A percentile compares a stretch with the other conserved stretches of the same genome.
Evolutionary conservation across 306 rosid genomes (phyloP).

Genomic region (Medicago arabica): DNA sequence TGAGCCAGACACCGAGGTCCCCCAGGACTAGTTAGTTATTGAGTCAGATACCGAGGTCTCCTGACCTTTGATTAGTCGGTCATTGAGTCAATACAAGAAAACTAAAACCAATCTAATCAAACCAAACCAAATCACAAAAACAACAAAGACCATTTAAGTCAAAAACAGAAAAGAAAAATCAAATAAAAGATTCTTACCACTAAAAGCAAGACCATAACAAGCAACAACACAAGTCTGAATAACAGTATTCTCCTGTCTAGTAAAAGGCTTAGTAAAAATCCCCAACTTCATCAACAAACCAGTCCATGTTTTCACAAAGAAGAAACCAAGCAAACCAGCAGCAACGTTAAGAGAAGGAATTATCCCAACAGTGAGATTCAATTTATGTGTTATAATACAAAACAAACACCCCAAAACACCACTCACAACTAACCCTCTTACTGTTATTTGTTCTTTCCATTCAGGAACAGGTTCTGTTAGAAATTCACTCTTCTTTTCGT

Average conservation of each 20-base stretch:
- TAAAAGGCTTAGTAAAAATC: constrained; percentile 63
- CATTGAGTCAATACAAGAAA: neutral
- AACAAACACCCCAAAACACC: constrained; percentile 71
- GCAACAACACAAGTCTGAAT: constrained; percentile 99
- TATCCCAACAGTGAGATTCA: constrained; percentile 83
- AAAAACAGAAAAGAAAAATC: no score
- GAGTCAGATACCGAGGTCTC: no score
- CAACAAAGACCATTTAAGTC: neutral
- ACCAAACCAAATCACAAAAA: neutral
- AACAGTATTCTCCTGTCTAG: constrained; percentile 92
- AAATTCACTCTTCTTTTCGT: constrained; percentile 20
- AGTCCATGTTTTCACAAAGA: constrained; percentile 88
- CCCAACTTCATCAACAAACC: constrained; percentile 62
- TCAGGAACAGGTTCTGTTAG: constrained; percentile 55
- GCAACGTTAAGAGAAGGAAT: constrained; percentile 91
- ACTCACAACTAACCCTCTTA: constrained; percentile 86
- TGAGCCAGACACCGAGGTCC: no score
- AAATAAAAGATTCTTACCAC: constrained; percentile 55
- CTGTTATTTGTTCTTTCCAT: constrained; percentile 93
- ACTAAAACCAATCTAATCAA: neutral
- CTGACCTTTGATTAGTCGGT: no score
- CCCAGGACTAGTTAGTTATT: no score
- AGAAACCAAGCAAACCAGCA: constrained; percentile 84
- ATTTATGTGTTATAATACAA: constrained; percentile 90
- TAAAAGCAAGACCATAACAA: constrained; percentile 92